These are phyloP conservation scores for Apiotrichum domesticum DNA, from an alignment of 1,284 basidiomycete genomes.

Conservation along the genomic window DNA sequence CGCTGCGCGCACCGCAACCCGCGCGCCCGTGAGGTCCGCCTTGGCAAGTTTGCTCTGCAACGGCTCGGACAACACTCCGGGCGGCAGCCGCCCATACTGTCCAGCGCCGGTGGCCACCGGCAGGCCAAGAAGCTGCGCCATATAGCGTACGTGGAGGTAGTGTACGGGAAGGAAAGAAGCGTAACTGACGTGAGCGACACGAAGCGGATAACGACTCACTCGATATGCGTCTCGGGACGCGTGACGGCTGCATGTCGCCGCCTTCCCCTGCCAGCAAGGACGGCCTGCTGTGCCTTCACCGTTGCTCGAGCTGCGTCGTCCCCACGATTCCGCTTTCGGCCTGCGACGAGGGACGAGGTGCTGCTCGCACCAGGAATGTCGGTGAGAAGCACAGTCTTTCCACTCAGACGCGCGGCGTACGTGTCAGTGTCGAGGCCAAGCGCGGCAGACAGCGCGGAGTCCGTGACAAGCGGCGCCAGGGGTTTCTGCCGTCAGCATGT, in stretches of 20 bases:
- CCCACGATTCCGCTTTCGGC: slow-evolving; percentile 31
- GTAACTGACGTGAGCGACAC: slow-evolving; percentile 26
- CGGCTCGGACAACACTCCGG: slow-evolving; percentile 34
- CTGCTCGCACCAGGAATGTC: slow-evolving; percentile 8
- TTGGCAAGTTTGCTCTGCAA: slow-evolving; percentile 46
- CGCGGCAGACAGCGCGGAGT: slow-evolving; percentile 16
- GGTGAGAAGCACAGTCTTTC: slow-evolving; percentile 31
- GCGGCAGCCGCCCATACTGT: slow-evolving; percentile 30
- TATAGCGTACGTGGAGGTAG: slow-evolving; percentile 38
- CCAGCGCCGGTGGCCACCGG: slow-evolving; percentile 10
- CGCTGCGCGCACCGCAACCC: slow-evolving; percentile 26
- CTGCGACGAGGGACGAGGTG: slow-evolving; percentile 21
- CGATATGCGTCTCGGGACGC: slow-evolving; percentile 16
- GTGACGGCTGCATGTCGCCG: slow-evolving; percentile 14
- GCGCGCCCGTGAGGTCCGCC: slow-evolving; percentile 49
- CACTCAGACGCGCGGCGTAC: slow-evolving; percentile 27
- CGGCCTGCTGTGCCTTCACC: slow-evolving; percentile 2
- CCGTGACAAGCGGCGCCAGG: slow-evolving; percentile 12
- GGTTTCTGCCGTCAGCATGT: slow-evolving; percentile 3
- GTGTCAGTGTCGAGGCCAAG: slow-evolving; percentile 23
- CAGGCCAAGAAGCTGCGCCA: slow-evolving; percentile 28
- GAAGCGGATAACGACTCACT: slow-evolving; percentile 20
- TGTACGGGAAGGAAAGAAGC: slow-evolving; percentile 36
- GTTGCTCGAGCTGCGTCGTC: slow-evolving; percentile 13
- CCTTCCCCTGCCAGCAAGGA: slow-evolving; percentile 8